phyloP scores from a whole-genome alignment of 495 filamentous ascomycete species.

The Aspergillus panamensis region DNA sequence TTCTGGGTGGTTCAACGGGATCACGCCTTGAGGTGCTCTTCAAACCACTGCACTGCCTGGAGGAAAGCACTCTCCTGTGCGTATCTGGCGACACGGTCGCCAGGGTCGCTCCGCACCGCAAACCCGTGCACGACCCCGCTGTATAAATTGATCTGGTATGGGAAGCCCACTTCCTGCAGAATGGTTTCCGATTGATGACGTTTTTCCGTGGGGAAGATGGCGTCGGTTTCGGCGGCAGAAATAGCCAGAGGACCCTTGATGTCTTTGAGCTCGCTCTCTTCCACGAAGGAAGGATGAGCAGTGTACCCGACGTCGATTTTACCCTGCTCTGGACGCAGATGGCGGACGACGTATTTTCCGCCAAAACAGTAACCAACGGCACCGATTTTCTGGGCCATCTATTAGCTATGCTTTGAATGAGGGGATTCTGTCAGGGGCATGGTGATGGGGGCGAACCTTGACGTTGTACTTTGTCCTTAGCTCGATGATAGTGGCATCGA shows the following conservation, averaged over 20 bases:
- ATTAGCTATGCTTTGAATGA: not conserved
- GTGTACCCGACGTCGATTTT: conserved; percentile 50
- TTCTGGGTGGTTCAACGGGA: no score
- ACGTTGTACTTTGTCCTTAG: conserved; percentile 51
- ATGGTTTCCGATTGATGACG: conserved; percentile 10
- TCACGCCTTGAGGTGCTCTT: conserved; percentile 30
- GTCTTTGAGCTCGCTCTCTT: conserved; percentile 60
- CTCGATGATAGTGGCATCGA: conserved; percentile 51
- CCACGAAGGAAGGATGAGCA: conserved; percentile 72
- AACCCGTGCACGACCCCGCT: conserved; percentile 68
- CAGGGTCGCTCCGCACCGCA: conserved; percentile 57
- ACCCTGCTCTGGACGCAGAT: conserved; percentile 14
- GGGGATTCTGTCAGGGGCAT: no score
- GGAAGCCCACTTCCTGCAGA: not conserved
- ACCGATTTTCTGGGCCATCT: conserved; percentile 47
- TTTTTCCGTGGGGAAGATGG: conserved; percentile 8
- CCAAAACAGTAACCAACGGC: conserved; percentile 76
- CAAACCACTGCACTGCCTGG: conserved; percentile 70
- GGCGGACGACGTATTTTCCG: conserved; percentile 48
- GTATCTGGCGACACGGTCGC: conserved; percentile 51
- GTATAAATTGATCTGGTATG: conserved; percentile 62
- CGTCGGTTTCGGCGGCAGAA: conserved; percentile 53
- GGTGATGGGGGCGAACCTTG: conserved; percentile 26
- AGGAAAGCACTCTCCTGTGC: conserved; percentile 72
- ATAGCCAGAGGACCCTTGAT: conserved; percentile 68